Conservation (phyloP, 2,329 filamentous ascomycete species). For the Aspergillus quadrilineatus region DNA sequence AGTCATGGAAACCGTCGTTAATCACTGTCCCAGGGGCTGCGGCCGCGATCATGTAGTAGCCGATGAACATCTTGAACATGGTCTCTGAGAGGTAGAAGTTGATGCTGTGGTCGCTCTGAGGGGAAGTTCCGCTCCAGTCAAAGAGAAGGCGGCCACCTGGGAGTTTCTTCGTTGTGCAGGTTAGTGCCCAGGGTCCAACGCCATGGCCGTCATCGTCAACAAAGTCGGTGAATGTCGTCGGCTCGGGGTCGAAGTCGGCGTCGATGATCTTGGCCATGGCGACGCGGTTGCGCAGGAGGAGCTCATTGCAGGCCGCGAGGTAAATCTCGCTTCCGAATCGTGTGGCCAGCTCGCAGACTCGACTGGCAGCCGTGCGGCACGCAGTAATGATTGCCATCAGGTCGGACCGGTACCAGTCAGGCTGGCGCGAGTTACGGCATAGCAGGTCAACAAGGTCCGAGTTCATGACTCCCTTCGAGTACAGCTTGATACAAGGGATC, state of each 20-base stretch:
- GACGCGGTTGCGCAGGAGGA: slow-evolving; percentile 46
- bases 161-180: slow-evolving; percentile 48
- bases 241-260: slow-evolving; percentile 44
- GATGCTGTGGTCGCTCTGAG: slow-evolving; percentile 48
- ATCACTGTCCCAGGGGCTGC: slow-evolving; percentile 50
- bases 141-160: slow-evolving; percentile 46
- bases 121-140: slow-evolving; percentile 51
- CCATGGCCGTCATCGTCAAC: slow-evolving; percentile 51
- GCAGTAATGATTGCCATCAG: slow-evolving; percentile 49
- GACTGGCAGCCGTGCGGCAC: slow-evolving; percentile 46
- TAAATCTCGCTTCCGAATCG: slow-evolving; percentile 49
- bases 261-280: slow-evolving; percentile 50
- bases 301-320: slow-evolving; percentile 46
- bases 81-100: slow-evolving; percentile 52
- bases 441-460: slow-evolving; percentile 46
- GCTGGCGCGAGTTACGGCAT: slow-evolving; percentile 50
- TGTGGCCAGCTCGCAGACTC: slow-evolving; percentile 47
- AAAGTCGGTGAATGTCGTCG: slow-evolving; percentile 50
- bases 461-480: slow-evolving; percentile 46
- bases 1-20: slow-evolving; percentile 54
- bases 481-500: slow-evolving; percentile 51
- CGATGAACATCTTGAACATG: slow-evolving; percentile 55
- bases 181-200: slow-evolving; percentile 48
- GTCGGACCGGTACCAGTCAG: slow-evolving; percentile 52
- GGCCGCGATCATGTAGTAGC: slow-evolving; percentile 48